Conservation (phyloP, 495 filamentous ascomycete genomes). For the Aspergillus indologenus region DNA sequence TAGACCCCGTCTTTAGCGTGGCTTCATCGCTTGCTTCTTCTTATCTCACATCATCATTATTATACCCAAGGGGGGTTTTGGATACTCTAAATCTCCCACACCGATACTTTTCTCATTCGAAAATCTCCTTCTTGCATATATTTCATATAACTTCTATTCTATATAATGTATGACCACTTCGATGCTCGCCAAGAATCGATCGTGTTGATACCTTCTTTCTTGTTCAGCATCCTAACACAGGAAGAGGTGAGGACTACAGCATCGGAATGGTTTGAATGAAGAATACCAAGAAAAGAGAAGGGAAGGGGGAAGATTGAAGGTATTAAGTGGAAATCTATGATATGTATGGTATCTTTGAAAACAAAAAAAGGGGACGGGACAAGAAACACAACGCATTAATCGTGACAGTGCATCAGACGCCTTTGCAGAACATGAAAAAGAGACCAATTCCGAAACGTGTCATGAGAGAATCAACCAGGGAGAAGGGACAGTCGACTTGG, state of each 20-base stretch:
- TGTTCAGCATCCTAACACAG: too few species aligned
- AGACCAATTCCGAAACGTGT: background rate
- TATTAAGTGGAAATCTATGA: background rate
- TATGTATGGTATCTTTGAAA: background rate
- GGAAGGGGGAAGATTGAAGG: background rate
- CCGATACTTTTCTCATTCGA: too few species aligned
- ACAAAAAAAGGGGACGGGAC: too few species aligned
- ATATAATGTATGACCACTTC: too few species aligned
- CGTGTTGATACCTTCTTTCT: too few species aligned
- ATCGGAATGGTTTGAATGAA: too few species aligned
- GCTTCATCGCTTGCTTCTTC: background rate
- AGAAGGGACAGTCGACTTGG: background rate
- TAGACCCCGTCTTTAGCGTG: background rate
- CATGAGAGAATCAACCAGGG: background rate
- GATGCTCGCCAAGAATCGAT: too few species aligned
- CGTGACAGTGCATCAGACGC: constrained; percentile 6
- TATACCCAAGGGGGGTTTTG: background rate
- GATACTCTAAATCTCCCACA: background rate
- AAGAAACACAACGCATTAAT: constrained; percentile 11
- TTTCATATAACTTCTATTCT: too few species aligned
- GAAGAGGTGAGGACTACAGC: too few species aligned
- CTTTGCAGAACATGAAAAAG: background rate
- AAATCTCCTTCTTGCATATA: too few species aligned
- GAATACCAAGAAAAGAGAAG: background rate
- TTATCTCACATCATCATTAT: background rate